Percentiles rank a stretch among this genome's conserved stretches.
Conservation (phyloP, 2,329 filamentous ascomycete genomes). For the Trichoderma asperellum region DNA sequence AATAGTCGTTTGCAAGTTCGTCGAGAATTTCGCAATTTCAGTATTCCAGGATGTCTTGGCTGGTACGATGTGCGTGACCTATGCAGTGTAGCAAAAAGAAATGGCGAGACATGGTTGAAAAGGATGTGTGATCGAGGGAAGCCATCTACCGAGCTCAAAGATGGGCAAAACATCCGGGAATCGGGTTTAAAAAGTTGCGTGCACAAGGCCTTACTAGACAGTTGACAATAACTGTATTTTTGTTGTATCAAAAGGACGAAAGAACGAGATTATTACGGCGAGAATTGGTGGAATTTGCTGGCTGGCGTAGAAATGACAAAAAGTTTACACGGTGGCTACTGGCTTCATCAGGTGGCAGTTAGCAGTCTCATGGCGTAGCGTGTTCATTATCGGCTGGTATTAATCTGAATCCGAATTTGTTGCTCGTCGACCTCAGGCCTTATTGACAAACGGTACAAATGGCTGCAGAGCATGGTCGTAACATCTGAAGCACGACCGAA, state of each 20-base stretch:
- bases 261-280: slow-evolving; percentile 38
- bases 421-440: slow-evolving; percentile 36
- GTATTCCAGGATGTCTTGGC: neutral
- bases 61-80: neutral
- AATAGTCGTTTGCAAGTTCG: neutral
- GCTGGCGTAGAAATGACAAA: slow-evolving; percentile 37
- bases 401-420: slow-evolving; percentile 35
- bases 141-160: slow-evolving; percentile 3
- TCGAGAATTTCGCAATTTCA: neutral
- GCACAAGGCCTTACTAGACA: slow-evolving; percentile 11
- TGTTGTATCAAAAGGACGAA: slow-evolving; percentile 31
- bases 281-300: slow-evolving; percentile 31
- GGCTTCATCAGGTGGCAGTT: slow-evolving; percentile 37
- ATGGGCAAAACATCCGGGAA: neutral
- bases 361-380: slow-evolving; percentile 35
- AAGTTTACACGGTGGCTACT: slow-evolving; percentile 41
- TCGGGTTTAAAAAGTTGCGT: neutral
- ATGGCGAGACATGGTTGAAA: neutral
- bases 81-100: neutral
- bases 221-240: slow-evolving; percentile 3
- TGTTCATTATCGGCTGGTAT: slow-evolving; percentile 27
- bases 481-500: slow-evolving; percentile 39
- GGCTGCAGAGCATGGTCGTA: slow-evolving; percentile 37
- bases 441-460: slow-evolving; percentile 38
- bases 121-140: slow-evolving; percentile 1